Conservation (phyloP, 192 early-diverging fungal species). For the Allomyces javanicus region DNA sequence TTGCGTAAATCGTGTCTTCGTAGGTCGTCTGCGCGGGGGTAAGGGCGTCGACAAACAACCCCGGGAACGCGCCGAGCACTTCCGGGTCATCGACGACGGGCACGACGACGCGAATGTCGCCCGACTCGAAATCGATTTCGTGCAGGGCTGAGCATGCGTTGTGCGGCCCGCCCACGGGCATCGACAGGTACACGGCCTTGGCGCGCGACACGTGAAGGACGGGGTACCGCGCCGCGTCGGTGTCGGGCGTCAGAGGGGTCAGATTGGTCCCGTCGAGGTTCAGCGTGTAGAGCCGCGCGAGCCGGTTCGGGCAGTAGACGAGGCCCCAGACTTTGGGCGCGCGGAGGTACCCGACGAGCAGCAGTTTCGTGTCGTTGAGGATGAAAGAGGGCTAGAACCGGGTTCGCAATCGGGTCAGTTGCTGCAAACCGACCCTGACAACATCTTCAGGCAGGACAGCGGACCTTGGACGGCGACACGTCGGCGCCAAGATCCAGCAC, state of each 20-base stretch:
- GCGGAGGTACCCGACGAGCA: conserved; percentile 45
- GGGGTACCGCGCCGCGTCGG: too few relatives aligned
- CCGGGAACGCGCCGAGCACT: conserved; percentile 33
- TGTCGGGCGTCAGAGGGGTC: too few relatives aligned
- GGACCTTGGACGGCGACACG: conserved; percentile 14
- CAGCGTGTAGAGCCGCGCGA: not conserved
- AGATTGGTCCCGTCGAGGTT: conserved; percentile 11
- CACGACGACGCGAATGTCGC: conserved; percentile 10
- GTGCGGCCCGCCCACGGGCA: conserved; percentile 45
- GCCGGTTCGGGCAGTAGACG: conserved; percentile 46
- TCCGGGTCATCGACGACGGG: conserved; percentile 16
- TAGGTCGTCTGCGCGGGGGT: conserved; percentile 5
- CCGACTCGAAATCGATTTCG: conserved; percentile 10
- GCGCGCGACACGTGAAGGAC: not conserved
- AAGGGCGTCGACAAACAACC: conserved; percentile 44
- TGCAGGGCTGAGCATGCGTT: conserved; percentile 30
- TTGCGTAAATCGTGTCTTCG: not conserved
- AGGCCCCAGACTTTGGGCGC: conserved; percentile 36
- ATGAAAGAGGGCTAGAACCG: conserved; percentile 20
- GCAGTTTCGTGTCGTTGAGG: conserved; percentile 22
- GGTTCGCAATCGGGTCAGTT: too few relatives aligned
- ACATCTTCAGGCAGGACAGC: not conserved
- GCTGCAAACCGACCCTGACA: too few relatives aligned
- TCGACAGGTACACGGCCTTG: conserved; percentile 34
- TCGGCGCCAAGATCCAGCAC: conserved; percentile 10